phyloP scores from a whole-genome alignment of 1,139 yeast genomes.

The Zhuliangozyma parablackwelliae region DNA sequence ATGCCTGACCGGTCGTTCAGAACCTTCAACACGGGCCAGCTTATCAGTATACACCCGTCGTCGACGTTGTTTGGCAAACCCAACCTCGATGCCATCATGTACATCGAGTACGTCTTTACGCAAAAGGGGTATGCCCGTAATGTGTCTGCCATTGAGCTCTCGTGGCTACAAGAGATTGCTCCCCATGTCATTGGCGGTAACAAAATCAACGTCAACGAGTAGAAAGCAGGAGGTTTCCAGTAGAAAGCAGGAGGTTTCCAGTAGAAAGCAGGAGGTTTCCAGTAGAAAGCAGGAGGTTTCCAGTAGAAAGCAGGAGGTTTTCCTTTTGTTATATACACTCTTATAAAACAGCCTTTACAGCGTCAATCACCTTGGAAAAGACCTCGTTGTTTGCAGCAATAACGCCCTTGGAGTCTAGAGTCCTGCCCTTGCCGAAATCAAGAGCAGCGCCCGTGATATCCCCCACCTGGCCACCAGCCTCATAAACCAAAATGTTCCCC shows the following conservation, averaged over 20 bases:
- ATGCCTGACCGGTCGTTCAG: slow-evolving; percentile 92
- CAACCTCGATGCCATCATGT: slow-evolving; percentile 85
- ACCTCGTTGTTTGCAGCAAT: slow-evolving; percentile 74
- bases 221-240: too few relatives aligned
- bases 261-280: too few relatives aligned
- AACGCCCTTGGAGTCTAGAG: slow-evolving; percentile 79
- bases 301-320: too few relatives aligned
- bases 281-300: too few relatives aligned
- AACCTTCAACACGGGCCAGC: slow-evolving; percentile 75
- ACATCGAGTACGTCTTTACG: slow-evolving; percentile 90
- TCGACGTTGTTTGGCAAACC: slow-evolving; percentile 76
- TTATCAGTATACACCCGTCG: slow-evolving; percentile 88
- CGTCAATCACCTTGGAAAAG: slow-evolving; percentile 58
- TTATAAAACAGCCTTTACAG: slow-evolving; percentile 37
- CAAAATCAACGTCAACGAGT: slow-evolving; percentile 19
- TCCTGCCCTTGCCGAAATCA: slow-evolving; percentile 86
- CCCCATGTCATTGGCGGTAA: slow-evolving; percentile 58
- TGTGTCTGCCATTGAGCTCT: slow-evolving; percentile 76
- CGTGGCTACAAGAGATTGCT: slow-evolving; percentile 84
- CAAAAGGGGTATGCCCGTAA: slow-evolving; percentile 89
- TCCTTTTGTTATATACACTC: background rate
- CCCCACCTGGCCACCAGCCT: slow-evolving; percentile 88
- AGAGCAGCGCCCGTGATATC: slow-evolving; percentile 73
- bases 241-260: too few relatives aligned
- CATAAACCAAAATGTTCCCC: slow-evolving; percentile 79